Evolutionary conservation across 495 filamentous ascomycete species (phyloP).

Genomic region (Penicillium cataractarum): DNA sequence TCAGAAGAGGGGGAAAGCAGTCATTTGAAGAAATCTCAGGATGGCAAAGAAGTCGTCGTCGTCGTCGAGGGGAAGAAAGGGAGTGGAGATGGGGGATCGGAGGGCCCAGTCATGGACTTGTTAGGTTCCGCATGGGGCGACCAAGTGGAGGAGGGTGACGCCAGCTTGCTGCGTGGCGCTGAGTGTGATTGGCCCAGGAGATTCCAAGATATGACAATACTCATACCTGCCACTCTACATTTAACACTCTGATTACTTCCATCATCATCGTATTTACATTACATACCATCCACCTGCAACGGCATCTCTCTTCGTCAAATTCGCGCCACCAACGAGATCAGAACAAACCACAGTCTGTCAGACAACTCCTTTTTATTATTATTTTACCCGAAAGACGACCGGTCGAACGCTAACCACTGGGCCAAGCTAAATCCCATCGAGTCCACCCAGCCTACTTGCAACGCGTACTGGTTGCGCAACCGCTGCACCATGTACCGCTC

Average conservation of each 20-base stretch:
- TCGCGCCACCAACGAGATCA: neutral
- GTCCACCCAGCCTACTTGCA: neutral
- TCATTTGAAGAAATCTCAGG: conserved; percentile 10
- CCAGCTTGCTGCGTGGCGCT: conserved; percentile 32
- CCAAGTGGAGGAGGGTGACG: conserved; percentile 36
- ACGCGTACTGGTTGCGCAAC: conserved; percentile 4
- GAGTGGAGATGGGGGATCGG: conserved; percentile 21
- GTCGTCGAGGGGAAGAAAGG: conserved; percentile 15
- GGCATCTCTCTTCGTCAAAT: neutral
- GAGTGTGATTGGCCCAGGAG: conserved; percentile 19
- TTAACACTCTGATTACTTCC: neutral
- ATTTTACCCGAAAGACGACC: neutral
- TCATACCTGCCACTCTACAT: neutral
- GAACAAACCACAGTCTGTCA: neutral
- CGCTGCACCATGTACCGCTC: neutral
- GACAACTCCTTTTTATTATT: neutral
- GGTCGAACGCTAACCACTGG: conserved; percentile 7
- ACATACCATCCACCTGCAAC: neutral
- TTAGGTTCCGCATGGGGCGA: conserved; percentile 17
- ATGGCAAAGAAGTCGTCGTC: conserved; percentile 6
- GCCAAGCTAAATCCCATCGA: conserved; percentile 9
- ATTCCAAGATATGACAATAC: neutral
- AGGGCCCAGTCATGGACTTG: conserved; percentile 1
- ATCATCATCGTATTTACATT: neutral
- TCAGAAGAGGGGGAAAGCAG: conserved; percentile 4